Percentiles rank a stretch among this genome's conserved stretches.
phyloP scores from a whole-genome alignment of 2,329 filamentous ascomycete genomes.

The Pseudogymnoascus sp. region DNA sequence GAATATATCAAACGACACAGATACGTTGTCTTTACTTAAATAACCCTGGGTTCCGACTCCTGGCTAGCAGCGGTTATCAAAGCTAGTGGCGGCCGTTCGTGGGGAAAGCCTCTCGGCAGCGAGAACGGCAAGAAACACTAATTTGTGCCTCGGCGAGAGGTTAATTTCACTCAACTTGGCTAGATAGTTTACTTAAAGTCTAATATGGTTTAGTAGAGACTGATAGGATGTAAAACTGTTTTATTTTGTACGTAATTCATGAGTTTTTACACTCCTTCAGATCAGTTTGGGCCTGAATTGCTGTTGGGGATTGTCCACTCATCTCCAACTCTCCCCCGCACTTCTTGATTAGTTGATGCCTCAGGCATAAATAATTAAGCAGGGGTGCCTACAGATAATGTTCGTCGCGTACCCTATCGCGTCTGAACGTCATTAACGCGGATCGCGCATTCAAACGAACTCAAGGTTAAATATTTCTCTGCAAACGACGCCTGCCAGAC shows the following conservation, averaged over 20 bases:
- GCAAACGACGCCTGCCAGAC: not conserved
- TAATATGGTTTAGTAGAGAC: not conserved
- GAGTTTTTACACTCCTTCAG: not conserved
- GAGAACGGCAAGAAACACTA: not conserved
- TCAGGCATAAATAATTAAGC: constrained; percentile 7
- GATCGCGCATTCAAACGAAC: not conserved
- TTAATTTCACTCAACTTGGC: not conserved
- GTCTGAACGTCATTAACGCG: constrained; percentile 5
- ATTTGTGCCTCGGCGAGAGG: not conserved
- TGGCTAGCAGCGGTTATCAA: constrained; percentile 1
- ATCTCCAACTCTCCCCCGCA: constrained; percentile 4
- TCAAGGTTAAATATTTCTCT: not conserved
- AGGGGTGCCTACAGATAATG: not conserved
- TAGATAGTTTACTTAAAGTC: too few relatives aligned
- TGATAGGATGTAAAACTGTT: not conserved
- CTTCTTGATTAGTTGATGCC: not conserved
- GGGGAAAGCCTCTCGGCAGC: not conserved
- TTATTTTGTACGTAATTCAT: not conserved
- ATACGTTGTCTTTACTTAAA: not conserved
- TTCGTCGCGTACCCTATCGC: not conserved
- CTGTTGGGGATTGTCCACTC: not conserved
- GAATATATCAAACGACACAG: not conserved
- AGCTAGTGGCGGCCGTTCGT: not conserved
- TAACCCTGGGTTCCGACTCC: not conserved
- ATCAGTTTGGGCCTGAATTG: not conserved